phyloP scores from a whole-genome alignment of 768 basidiomycete genomes.

The Termitomyces sp. region DNA sequence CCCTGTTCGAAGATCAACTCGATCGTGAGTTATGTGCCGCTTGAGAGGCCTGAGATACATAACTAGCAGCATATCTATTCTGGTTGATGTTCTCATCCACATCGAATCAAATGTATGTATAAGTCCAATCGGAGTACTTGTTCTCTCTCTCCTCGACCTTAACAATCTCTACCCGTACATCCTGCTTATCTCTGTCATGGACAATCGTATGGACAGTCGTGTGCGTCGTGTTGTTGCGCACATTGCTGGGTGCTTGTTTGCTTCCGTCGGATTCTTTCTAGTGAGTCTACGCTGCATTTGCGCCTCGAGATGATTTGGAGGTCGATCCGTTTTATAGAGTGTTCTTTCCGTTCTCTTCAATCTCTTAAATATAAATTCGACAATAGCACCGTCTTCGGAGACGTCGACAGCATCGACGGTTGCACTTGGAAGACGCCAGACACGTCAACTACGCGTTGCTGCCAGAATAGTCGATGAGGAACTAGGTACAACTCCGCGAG shows the following conservation, averaged over 20 bases:
- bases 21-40: not conserved
- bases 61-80: not conserved
- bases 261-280: conserved; percentile 27
- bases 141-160: not conserved
- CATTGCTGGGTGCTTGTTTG: conserved; percentile 26
- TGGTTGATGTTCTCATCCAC: not conserved
- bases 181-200: conserved; percentile 2
- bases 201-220: conserved; percentile 5
- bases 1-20: not conserved
- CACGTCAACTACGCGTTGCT: not conserved
- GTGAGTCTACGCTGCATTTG: conserved; percentile 18
- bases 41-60: not conserved
- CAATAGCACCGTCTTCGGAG: not conserved
- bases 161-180: not conserved
- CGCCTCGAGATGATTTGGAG: not conserved
- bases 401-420: not conserved
- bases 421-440: not conserved
- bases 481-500: not conserved
- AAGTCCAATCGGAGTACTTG: conserved; percentile 1
- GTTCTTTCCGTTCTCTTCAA: conserved; percentile 24
- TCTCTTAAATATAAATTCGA: not conserved
- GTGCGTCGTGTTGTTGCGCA: conserved; percentile 21
- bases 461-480: not conserved
- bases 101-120: not conserved
- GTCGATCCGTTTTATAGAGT: conserved; percentile 20